Base-by-base conservation (phyloP, 495 filamentous ascomycete genomes). In the Trichoderma gamsii region DNA sequence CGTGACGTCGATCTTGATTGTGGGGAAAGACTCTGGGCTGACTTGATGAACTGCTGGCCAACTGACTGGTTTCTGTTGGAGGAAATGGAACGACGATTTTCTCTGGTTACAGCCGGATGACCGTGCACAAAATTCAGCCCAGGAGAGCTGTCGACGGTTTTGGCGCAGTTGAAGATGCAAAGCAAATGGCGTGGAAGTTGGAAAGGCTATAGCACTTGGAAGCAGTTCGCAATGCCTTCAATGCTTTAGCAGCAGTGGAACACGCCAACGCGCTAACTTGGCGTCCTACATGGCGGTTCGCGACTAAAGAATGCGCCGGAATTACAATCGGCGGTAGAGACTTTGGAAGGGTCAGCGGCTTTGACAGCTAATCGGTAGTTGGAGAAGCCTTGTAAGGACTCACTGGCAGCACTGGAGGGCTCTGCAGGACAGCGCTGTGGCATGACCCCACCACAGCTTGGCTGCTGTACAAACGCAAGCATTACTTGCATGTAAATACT, bases 251-350 rank as follows among this genome's bases (percentile, higher is more conserved):
- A 38, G 35, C 18, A 25, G 49, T 52, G 49, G n/a, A 32, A 32
- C 56, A 61, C 56, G 23, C 27, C n/a, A 61, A 21, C 56, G 56
- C 56, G 56, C 25, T 61, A 61, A 23, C 21, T 11, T n/a, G 56
- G 56, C 56, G 56, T 61, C 56, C 35, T 61, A 61, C 9, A 27
- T 7, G 12, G 15, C 44, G 51, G 13, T 61, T 61, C 56, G 56
- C 56, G 56, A 61, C 29, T 61, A 15, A 64, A 3, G 25, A 21
- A 25, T 21, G 23, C 8, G 16, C 25, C 27, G 25, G 56, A 0
- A n/a, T n/a, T 15, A 11, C 13, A 21, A 29, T 29, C 29, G 21
- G 5, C n/a, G 18, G 51, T 15, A 61, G 56, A 32, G 25, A 15
- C 56, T 61, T 11, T 23, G 56, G 29, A 25, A 25, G 56, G 56